Base-by-base conservation (phyloP, 2,329 filamentous ascomycete species). In the Colletotrichum falcatum region DNA sequence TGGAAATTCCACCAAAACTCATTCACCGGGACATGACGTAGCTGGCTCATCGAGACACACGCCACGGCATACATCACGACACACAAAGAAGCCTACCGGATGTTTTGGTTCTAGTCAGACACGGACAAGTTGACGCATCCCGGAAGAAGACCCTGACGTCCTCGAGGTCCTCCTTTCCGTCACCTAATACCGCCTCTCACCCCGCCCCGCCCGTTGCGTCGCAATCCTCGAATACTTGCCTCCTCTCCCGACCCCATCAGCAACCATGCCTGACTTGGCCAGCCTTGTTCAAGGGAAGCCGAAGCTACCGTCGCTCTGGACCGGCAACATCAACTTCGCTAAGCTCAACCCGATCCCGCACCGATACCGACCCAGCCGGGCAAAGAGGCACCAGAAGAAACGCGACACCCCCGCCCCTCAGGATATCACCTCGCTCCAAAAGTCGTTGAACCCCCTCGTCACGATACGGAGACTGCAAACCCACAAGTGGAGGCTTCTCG, bases 401-500 rank as follows among this genome's bases (percentile, higher is more conserved):
- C 81, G 80, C 72, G 59, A 44, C n/a, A 75, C 65, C 75, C 37
- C 76, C 23, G 79, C 78, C 53, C 75, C 77, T 54, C 80, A 93
- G 61, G 92, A 91, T 73, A 89, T 98, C 77, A 89, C 94, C 61
- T 87, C 87, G 37, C 85, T 98, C 65, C 89, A 97, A 81, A 94
- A 90, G 20, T 97, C 94, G 1, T 93, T 94, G 81, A 94, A 92
- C 74, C 91, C 94, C 6, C 85, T 88, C 76, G 92, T 97, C 77
- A 94, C 94, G 16, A 81, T 98, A 72, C 88, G 89, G 71, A 89
- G 91, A 46, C 85, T 98, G 73, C 91, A 92, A 76, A 88, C 88
- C 71, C 94, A 96, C 79, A 89, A 89, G 73, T 98, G 94, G 93
- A 91, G 88, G 61, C 84, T 91, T 61, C 92, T 94, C 79, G 95